These are phyloP conservation scores for Penicillium pancosmium DNA, from an alignment of 495 filamentous ascomycete genomes.

Conservation along the genomic window DNA sequence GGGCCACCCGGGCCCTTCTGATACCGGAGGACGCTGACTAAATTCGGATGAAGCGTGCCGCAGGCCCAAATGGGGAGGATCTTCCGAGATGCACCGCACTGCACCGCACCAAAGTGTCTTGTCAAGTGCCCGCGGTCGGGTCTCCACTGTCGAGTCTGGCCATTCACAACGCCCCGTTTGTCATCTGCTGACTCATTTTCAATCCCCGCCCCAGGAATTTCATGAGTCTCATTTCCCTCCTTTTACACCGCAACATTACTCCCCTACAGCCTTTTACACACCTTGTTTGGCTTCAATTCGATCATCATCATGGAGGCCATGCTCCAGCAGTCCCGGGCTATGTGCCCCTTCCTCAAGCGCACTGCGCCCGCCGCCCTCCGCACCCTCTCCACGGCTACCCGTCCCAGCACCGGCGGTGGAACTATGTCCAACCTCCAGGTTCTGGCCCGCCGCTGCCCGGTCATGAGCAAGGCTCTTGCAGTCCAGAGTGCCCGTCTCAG, in stretches of 20 bases:
- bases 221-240: background rate
- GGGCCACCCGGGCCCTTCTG: background rate
- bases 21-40: too few species aligned
- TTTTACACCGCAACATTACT: background rate
- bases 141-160: background rate
- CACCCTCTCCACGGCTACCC: conserved; percentile 80
- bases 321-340: conserved; percentile 87
- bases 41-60: background rate
- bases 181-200: conserved; percentile 14
- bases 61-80: conserved; percentile 4
- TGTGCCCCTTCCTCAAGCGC: conserved; percentile 97
- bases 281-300: conserved; percentile 13
- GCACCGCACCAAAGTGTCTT: too few species aligned
- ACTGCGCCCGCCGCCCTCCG: conserved; percentile 87
- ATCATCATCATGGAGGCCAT: conserved; percentile 77
- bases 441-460: conserved; percentile 89
- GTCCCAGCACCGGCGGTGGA: conserved; percentile 72
- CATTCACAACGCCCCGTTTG: conserved; percentile 12
- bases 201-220: conserved; percentile 2
- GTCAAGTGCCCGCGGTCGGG: too few species aligned
- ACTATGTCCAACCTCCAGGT: conserved; percentile 97
- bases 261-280: background rate
- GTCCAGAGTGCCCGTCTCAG: conserved; percentile 73
- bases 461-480: conserved; percentile 97
- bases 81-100: background rate